Evolutionary conservation across 495 filamentous ascomycete genomes (phyloP), one percentile per base, ranked within the genome.

Genomic region (Pseudevernia furfuracea): DNA sequence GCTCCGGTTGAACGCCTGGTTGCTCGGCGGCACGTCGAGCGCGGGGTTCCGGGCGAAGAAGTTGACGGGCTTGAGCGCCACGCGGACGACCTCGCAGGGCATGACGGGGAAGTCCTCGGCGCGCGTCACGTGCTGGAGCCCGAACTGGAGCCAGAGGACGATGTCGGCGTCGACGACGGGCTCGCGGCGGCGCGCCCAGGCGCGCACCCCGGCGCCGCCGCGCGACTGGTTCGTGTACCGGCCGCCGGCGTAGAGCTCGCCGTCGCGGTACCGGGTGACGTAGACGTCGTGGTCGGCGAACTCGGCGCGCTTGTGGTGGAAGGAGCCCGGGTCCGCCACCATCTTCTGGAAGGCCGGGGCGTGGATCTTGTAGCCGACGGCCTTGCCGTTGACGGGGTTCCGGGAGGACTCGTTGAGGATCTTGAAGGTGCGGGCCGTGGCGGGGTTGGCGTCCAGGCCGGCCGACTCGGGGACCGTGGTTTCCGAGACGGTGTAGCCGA

Each of bases 211-310:
- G 14, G 76, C 70, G 0, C 87, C 89, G 21, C 83, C 84, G 37
- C 82, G 78, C 34, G 86, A 89, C 76, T 96, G 92, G 67, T 96
- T 89, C 5, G 92, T 96, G 73, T 93, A 96, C 71, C 86, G 82
- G 10, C 92, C 92, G 11, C 86, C 91, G 0, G 92, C 85, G 71
- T 85, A 96, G 6, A 95, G 75, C 73, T 96, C 92, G 10, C 80
- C 84, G 62, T 95, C 91, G 48, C 77, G 79, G 72, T 95, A 89
- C 28, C 82, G 82, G 1, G 90, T 92, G 7, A 93, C 85, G 78
- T 92, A 96, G 58, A 96, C 80, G 60, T 88, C 87, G 66, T 87
- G 86, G 69, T 89, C 89, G 0, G 88, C 88, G 68, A 92, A 96
- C 74, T 93, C 90, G 21, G 90, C 89, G 17, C 92, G 83, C 63